Evolutionary conservation across 345 rosid genomes (phyloP).

Genomic region (Euphorbia tirucalli): DNA sequence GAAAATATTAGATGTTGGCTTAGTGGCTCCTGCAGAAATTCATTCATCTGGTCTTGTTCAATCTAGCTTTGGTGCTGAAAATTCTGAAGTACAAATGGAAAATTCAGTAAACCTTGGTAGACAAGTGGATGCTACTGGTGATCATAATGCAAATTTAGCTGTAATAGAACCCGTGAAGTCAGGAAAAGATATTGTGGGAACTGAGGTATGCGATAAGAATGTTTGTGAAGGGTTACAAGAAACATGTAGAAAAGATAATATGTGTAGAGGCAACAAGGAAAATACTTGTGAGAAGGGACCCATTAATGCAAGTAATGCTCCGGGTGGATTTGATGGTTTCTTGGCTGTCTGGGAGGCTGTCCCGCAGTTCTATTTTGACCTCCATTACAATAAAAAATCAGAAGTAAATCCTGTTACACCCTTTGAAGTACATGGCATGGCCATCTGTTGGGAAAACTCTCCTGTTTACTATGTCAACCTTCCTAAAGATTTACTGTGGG

Average conservation of each 20-base stretch:
- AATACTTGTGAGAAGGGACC: conserved; percentile 61
- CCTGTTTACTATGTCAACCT: conserved; percentile 78
- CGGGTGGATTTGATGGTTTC: conserved; percentile 87
- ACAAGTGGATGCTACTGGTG: conserved; percentile 8
- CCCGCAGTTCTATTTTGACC: conserved; percentile 76
- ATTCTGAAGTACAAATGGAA: conserved; percentile 27
- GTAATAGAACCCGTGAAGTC: conserved; percentile 11
- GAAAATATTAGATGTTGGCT: conserved; percentile 31
- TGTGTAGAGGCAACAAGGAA: conserved; percentile 33
- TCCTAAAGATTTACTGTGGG: conserved; percentile 65
- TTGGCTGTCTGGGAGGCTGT: conserved; percentile 70
- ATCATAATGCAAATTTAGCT: conserved; percentile 22
- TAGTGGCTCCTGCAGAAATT: conserved; percentile 39
- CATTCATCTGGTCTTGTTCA: conserved; percentile 29
- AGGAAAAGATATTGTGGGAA: conserved; percentile 28
- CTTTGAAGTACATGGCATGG: conserved; percentile 85
- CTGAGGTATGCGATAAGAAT: conserved; percentile 11
- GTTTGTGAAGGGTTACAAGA: conserved; percentile 17
- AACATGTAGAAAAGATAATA: conserved; percentile 19
- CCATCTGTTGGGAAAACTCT: conserved; percentile 86
- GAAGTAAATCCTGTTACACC: conserved; percentile 42
- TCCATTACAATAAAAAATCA: conserved; percentile 66
- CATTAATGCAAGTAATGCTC: conserved; percentile 49
- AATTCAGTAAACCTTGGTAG: conserved; percentile 14
- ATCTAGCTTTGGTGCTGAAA: conserved; percentile 20